phyloP scores from a whole-genome alignment of 495 filamentous ascomycete species.

The Evernia prunastri region DNA sequence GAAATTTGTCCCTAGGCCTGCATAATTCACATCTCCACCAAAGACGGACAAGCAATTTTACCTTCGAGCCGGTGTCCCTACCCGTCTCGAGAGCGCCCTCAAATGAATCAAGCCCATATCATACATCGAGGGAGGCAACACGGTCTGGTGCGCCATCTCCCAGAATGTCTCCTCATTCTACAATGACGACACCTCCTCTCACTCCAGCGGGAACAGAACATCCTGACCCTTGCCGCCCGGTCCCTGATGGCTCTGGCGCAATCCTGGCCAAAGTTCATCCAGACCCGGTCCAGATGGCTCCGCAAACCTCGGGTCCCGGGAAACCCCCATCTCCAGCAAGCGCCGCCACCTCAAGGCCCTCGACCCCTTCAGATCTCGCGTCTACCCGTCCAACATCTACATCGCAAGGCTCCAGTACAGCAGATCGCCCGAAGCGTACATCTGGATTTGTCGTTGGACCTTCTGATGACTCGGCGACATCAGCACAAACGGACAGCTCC shows the following conservation, averaged over 20 bases:
- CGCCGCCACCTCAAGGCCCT: slow-evolving; percentile 40
- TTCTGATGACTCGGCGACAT: slow-evolving; percentile 4
- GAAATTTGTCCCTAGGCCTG: slow-evolving; percentile 63
- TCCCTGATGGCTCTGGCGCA: slow-evolving; percentile 17
- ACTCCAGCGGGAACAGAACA: slow-evolving; percentile 73
- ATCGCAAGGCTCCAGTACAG: slow-evolving; percentile 40
- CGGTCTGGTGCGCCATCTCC: slow-evolving; percentile 30
- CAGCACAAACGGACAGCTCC: background rate
- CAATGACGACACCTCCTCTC: slow-evolving; percentile 81
- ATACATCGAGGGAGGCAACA: slow-evolving; percentile 24
- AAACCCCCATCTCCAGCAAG: slow-evolving; percentile 30
- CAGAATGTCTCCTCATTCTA: slow-evolving; percentile 36
- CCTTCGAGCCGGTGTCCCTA: slow-evolving; percentile 79
- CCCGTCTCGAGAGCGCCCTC: slow-evolving; percentile 71
- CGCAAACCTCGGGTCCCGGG: slow-evolving; percentile 51
- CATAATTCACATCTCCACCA: slow-evolving; percentile 71
- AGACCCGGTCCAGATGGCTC: slow-evolving; percentile 57
- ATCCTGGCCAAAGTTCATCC: slow-evolving; percentile 22
- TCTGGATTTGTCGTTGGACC: slow-evolving; percentile 66
- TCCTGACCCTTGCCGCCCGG: slow-evolving; percentile 33
- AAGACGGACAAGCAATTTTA: slow-evolving; percentile 73
- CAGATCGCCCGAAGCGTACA: slow-evolving; percentile 45
- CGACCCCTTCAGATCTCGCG: slow-evolving; percentile 38
- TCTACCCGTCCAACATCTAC: slow-evolving; percentile 36
- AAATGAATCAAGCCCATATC: slow-evolving; percentile 31